These are phyloP conservation scores for Dacryopinax spathularia DNA, from an alignment of 768 basidiomycete species.

Conservation along the genomic window DNA sequence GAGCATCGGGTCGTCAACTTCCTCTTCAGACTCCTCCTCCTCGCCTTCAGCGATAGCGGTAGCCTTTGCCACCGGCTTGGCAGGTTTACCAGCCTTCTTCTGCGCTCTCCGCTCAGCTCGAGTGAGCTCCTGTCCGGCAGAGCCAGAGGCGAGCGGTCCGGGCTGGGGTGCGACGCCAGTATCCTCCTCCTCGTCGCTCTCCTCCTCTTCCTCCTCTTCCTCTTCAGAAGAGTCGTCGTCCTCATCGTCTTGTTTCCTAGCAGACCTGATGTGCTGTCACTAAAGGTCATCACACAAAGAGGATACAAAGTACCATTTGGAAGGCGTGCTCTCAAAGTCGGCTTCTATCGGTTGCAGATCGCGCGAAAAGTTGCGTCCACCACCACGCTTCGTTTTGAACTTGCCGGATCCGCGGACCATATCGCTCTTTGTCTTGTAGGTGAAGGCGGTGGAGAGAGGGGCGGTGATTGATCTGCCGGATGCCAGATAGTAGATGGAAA, in stretches of 20 bases:
- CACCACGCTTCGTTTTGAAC: conserved; percentile 77
- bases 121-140: conserved; percentile 36
- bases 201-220: conserved; percentile 34
- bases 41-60: conserved; percentile 10
- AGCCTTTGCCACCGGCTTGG: conserved; percentile 8
- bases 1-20: conserved; percentile 52
- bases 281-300: conserved; percentile 8
- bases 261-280: conserved; percentile 7
- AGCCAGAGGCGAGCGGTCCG: conserved; percentile 17
- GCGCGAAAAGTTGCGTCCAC: conserved; percentile 70
- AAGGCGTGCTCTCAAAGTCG: conserved; percentile 7
- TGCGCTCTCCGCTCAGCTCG: conserved; percentile 61
- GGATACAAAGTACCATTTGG: background rate
- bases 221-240: conserved; percentile 30
- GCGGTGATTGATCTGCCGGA: too few relatives aligned
- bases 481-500: background rate
- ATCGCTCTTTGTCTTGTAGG: too few relatives aligned
- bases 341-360: conserved; percentile 12
- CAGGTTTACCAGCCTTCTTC: conserved; percentile 39
- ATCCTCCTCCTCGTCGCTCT: conserved; percentile 25
- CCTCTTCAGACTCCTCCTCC: conserved; percentile 35
- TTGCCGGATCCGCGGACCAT: conserved; percentile 38
- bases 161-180: conserved; percentile 19
- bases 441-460: too few relatives aligned
- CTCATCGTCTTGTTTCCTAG: conserved; percentile 26